phyloP scores from a whole-genome alignment of 2,329 filamentous ascomycete species.

The Penicillium fuscoglaucum region DNA sequence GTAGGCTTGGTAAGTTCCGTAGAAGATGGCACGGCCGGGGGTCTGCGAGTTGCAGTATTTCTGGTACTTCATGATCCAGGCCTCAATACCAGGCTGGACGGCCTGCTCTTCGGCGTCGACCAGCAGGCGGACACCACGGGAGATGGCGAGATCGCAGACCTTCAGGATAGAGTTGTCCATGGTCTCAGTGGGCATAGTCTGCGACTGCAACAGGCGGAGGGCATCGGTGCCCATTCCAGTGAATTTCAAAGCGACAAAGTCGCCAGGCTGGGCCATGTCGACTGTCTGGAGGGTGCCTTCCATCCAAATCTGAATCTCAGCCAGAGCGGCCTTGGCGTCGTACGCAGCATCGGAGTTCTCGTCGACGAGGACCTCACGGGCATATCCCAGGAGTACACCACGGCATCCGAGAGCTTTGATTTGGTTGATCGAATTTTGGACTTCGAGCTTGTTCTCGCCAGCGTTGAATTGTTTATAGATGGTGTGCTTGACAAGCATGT shows the following conservation, averaged over 20 bases:
- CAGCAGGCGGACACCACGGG: conserved; percentile 48
- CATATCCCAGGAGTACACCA: conserved; percentile 57
- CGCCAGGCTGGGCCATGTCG: conserved; percentile 52
- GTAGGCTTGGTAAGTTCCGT: conserved; percentile 56
- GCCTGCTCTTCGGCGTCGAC: conserved; percentile 58
- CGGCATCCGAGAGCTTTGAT: conserved; percentile 54
- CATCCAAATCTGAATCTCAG: conserved; percentile 49
- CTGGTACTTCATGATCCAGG: conserved; percentile 56
- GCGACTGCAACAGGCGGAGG: conserved; percentile 43
- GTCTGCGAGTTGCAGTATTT: conserved; percentile 52
- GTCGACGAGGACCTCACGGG: conserved; percentile 56
- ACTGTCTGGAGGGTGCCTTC: conserved; percentile 56
- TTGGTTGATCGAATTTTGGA: conserved; percentile 46
- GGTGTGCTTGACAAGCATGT: conserved; percentile 47
- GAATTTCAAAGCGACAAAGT: conserved; percentile 55
- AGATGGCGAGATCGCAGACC: conserved; percentile 47
- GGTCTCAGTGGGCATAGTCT: conserved; percentile 41
- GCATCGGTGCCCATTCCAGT: conserved; percentile 51
- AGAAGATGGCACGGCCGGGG: conserved; percentile 53
- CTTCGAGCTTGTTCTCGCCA: conserved; percentile 51
- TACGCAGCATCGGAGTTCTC: conserved; percentile 32
- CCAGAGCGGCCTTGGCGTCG: conserved; percentile 34
- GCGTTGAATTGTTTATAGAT: conserved; percentile 61
- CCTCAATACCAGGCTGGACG: conserved; percentile 54
- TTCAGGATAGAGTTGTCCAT: conserved; percentile 47